Percentiles rank a stretch among this genome's conserved stretches.
Conservation (phyloP, 2,329 filamentous ascomycete genomes). For the Botrytis sinoallii region DNA sequence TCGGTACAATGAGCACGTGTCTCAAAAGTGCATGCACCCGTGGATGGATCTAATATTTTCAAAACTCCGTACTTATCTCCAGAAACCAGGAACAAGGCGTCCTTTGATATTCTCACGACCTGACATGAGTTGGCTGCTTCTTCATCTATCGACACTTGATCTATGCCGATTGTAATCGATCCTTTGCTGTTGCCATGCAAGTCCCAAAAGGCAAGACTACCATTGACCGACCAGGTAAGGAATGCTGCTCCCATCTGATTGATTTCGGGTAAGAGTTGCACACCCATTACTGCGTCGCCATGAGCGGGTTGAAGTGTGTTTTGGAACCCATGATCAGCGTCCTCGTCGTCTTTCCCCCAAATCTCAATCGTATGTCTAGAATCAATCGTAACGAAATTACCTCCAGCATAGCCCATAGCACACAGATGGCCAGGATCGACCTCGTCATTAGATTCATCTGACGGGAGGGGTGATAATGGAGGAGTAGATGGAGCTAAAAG, state of each 20-base stretch:
- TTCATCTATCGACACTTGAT: slow-evolving; percentile 54
- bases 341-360: slow-evolving; percentile 31
- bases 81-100: slow-evolving; percentile 67
- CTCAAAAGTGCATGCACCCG: slow-evolving; percentile 61
- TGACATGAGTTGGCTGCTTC: slow-evolving; percentile 58
- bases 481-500: slow-evolving; percentile 34
- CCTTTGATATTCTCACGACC: slow-evolving; percentile 56
- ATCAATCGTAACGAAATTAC: slow-evolving; percentile 73
- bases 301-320: slow-evolving; percentile 58
- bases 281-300: slow-evolving; percentile 67
- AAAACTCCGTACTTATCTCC: slow-evolving; percentile 87
- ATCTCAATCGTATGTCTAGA: slow-evolving; percentile 72
- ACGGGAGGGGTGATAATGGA: slow-evolving; percentile 34
- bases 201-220: slow-evolving; percentile 80
- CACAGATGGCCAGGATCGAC: slow-evolving; percentile 46
- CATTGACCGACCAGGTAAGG: slow-evolving; percentile 83
- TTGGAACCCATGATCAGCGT: slow-evolving; percentile 39
- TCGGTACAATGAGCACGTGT: slow-evolving; percentile 85
- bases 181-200: slow-evolving; percentile 65
- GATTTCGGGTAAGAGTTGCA: slow-evolving; percentile 60
- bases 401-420: slow-evolving; percentile 65
- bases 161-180: slow-evolving; percentile 65
- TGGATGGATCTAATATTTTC: slow-evolving; percentile 60
- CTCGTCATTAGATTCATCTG: slow-evolving; percentile 22
- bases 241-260: slow-evolving; percentile 68